Percentiles rank a stretch among this genome's conserved stretches.
Conservation (phyloP, 169 alveolate species). For the Miamiensis avidus region DNA sequence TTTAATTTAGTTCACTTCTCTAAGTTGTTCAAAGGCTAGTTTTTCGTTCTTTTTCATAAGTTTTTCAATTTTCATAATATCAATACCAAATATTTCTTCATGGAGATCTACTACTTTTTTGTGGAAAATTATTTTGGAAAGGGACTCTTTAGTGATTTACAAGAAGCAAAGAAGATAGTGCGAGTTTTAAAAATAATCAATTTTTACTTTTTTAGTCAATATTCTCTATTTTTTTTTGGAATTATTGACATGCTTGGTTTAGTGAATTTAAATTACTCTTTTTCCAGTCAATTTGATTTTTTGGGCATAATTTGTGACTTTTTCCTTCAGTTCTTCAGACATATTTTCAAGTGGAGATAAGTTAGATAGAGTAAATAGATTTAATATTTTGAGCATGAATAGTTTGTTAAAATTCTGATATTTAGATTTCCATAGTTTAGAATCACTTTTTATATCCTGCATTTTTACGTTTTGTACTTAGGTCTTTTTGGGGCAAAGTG, state of each 20-base stretch:
- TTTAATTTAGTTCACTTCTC: background rate
- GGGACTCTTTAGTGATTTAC: background rate
- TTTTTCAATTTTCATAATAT: no score
- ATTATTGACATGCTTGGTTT: background rate
- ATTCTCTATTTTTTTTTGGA: no score
- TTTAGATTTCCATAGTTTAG: background rate
- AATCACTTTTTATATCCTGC: no score
- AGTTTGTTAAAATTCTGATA: background rate
- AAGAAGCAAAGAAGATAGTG: background rate
- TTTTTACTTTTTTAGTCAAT: background rate
- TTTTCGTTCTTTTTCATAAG: no score
- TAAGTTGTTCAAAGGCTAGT: background rate
- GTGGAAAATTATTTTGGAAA: background rate
- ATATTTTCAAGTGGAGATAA: background rate
- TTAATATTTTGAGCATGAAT: background rate
- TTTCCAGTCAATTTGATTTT: background rate
- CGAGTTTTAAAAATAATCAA: background rate
- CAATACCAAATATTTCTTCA: background rate
- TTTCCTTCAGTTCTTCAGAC: background rate
- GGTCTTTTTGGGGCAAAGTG: no score
- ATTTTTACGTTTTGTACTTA: background rate
- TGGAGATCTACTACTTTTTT: background rate
- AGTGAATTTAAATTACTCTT: background rate
- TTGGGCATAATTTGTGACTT: background rate
- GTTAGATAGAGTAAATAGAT: background rate